These are phyloP conservation scores for Aspergillus novofumigatus DNA, from an alignment of 2,329 filamentous ascomycete species.

Conservation along the genomic window DNA sequence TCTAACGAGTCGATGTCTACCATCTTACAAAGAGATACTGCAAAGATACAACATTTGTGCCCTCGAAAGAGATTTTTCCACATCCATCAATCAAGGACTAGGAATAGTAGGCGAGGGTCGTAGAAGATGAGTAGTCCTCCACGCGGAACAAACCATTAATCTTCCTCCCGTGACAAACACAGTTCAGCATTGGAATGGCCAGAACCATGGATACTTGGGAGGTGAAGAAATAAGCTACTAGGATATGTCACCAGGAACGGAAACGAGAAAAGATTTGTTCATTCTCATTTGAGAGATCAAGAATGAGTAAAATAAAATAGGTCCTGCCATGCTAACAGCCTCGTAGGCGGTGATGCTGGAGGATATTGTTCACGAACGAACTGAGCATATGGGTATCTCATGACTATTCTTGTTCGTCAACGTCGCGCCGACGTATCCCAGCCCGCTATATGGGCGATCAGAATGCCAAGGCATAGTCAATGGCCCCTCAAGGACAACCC, in stretches of 20 bases:
- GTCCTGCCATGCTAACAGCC: background rate
- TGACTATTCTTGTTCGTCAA: background rate
- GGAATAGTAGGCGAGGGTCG: constrained; percentile 22
- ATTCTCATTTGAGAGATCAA: background rate
- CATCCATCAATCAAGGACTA: constrained; percentile 7
- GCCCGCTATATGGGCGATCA: background rate
- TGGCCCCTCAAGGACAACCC: background rate
- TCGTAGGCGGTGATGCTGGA: background rate
- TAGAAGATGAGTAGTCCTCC: constrained; percentile 24
- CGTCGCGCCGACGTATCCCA: background rate
- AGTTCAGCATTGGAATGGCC: constrained; percentile 39
- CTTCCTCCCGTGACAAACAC: constrained; percentile 44
- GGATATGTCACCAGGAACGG: background rate
- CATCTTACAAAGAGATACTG: background rate
- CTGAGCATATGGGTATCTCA: background rate
- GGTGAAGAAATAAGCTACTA: constrained; percentile 9
- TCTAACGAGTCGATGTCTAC: background rate
- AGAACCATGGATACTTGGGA: constrained; percentile 43
- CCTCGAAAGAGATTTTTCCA: constrained; percentile 19
- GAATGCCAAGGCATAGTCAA: background rate
- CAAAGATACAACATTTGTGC: constrained; percentile 16
- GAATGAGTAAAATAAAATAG: background rate
- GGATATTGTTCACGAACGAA: background rate
- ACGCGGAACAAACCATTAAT: constrained; percentile 27
- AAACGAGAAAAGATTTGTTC: background rate